phyloP scores from a whole-genome alignment of 148 eudicot genomes.

The Euryodendron excelsum region DNA sequence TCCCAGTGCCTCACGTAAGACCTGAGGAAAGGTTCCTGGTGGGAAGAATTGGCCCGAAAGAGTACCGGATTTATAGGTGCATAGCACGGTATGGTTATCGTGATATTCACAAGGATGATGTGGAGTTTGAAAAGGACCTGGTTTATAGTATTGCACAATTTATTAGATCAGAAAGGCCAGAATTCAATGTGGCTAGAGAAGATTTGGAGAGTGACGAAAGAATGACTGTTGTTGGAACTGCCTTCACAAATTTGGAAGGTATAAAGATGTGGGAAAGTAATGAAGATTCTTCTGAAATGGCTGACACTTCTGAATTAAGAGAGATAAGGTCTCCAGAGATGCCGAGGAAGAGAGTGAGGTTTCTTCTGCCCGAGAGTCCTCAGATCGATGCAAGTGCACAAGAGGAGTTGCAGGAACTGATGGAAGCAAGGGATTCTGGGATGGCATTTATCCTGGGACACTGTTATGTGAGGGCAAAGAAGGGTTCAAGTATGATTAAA shows the following conservation, averaged over 20 bases:
- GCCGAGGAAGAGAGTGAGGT: conserved; percentile 69
- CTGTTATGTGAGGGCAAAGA: conserved; percentile 77
- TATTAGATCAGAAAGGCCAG: conserved; percentile 56
- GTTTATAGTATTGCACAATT: conserved; percentile 86
- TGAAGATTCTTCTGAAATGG: conserved; percentile 15
- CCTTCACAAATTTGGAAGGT: conserved; percentile 39
- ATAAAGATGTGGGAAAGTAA: conserved; percentile 40
- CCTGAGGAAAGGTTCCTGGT: conserved; percentile 82
- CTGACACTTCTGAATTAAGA: conserved; percentile 28
- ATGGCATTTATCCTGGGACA: conserved; percentile 85
- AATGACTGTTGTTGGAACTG: conserved; percentile 71
- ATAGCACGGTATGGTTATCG: conserved; percentile 93
- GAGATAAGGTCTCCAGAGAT: conserved; percentile 39
- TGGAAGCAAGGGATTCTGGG: conserved; percentile 90
- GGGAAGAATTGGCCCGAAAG: conserved; percentile 84
- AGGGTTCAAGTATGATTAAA: conserved; percentile 75
- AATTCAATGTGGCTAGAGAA: conserved; percentile 9
- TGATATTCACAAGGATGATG: conserved; percentile 75
- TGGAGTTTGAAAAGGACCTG: conserved; percentile 83
- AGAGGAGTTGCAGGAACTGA: conserved; percentile 66
- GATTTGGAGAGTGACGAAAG: conserved; percentile 40
- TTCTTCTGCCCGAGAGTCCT: conserved; percentile 71
- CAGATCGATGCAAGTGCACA: conserved; percentile 37
- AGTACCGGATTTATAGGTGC: conserved; percentile 70
- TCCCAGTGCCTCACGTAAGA: conserved; percentile 81